Base-by-base conservation (phyloP, 805 yeast species). In the Teunomyces stri region DNA sequence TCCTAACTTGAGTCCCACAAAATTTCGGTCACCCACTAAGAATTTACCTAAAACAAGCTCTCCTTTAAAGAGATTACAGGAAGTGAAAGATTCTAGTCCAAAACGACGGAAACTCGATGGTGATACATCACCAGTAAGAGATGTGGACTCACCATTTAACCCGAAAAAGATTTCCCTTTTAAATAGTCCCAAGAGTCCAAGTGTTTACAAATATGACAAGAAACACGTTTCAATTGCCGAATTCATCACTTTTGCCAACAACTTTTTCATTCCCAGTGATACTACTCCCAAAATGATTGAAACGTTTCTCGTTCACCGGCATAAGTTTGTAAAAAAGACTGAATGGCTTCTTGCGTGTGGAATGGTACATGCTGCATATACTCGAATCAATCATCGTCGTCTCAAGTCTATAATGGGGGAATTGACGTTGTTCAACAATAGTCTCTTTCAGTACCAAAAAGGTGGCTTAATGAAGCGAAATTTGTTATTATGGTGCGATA, bases 261-360 rank as follows among this genome's bases (percentile, higher is more conserved):
- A 76, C 52, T 85, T 85, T 58, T 80, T 81, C 58, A 67, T 86
- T 20, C 87, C 88, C 0, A 66, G 73, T 16, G 71, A 74, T 0
- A 66, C 77, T 2, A 80, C 88, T 0, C 67, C 70, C 21, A 64
- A 69, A 30, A 69, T 86, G 40, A 49, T 84, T 7, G 75, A 73
- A 35, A 75, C 82, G 1, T 85, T 76, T 53, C 64, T 72, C 34
- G 62, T 69, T 3, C 79, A 80, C 56, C 72, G 75, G 41, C 72
- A 75, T 38, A 79, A 80, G 52, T 75, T 84, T 34, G 51, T 55
- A n/a, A 72, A 69, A 50, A 76, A 76, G 30, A 81, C 78, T 48
- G 84, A 83, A 34, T 85, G 90, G 89, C 80, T 82, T 6, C 61
- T 86, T 18, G 78, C 85, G 2, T 82, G 87, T 59, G 91, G 91